Evolutionary conservation across 2,329 filamentous ascomycete species (phyloP).

Genomic region (Cladosporium sp.): DNA sequence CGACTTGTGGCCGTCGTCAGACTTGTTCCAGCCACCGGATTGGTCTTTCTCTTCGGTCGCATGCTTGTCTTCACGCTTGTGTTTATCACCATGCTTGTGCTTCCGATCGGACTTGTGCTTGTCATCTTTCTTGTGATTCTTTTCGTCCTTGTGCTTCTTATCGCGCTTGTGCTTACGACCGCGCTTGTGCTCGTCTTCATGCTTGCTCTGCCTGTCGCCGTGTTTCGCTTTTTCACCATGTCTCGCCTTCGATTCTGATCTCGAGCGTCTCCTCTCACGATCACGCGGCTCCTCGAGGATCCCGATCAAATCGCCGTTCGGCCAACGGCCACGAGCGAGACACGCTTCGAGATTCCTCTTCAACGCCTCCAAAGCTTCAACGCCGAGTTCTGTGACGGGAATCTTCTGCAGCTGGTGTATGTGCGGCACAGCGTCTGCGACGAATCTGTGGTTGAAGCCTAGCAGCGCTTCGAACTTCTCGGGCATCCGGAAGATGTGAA

Average conservation of each 20-base stretch:
- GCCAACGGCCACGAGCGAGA: background rate
- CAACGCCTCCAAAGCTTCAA: background rate
- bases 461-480: background rate
- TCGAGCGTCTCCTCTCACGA: background rate
- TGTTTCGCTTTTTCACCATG: background rate
- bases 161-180: background rate
- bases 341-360: background rate
- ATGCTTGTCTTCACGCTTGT: background rate
- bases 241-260: background rate
- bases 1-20: background rate
- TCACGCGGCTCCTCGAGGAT: background rate
- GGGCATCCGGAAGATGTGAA: background rate
- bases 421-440: slow-evolving; percentile 7
- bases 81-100: background rate
- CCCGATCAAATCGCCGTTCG: background rate
- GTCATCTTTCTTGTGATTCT: background rate
- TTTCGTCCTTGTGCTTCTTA: background rate
- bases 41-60: background rate
- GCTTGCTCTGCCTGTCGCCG: background rate
- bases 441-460: background rate
- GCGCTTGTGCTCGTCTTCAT: background rate
- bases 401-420: background rate
- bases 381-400: background rate
- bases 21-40: background rate
- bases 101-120: background rate